These are phyloP conservation scores for Kappamyces sp. DNA, from an alignment of 192 early-diverging fungal species.

Conservation along the genomic window DNA sequence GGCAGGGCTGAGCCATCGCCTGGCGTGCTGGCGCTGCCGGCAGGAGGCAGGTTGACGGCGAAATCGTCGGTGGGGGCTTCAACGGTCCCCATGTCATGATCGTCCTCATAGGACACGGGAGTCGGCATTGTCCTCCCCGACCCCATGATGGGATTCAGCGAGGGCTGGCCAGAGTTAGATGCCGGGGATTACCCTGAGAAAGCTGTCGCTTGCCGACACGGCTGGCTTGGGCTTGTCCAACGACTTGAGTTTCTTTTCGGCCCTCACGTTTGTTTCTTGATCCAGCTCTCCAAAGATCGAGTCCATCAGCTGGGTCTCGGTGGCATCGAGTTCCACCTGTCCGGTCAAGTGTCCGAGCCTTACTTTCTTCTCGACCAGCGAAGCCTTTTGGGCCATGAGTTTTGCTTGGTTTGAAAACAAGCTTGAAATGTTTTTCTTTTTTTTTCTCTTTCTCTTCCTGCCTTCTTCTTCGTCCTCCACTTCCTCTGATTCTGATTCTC, in stretches of 20 bases:
- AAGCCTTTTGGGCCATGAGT: constrained; percentile 10
- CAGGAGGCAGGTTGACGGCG: too few relatives aligned
- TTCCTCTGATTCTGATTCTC: constrained; percentile 45
- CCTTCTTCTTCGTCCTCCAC: constrained; percentile 28
- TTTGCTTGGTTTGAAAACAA: constrained; percentile 35
- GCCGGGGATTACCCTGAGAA: background rate
- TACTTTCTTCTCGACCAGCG: background rate
- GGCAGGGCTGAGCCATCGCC: too few relatives aligned
- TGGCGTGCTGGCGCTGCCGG: too few relatives aligned
- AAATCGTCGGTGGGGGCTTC: too few relatives aligned
- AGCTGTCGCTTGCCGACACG: background rate
- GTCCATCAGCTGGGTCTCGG: constrained; percentile 27
- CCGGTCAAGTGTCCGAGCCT: constrained; percentile 13
- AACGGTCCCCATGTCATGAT: too few relatives aligned
- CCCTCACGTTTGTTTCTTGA: constrained; percentile 18
- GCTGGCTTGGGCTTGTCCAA: background rate
- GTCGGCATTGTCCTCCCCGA: background rate
- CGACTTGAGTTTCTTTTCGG: constrained; percentile 9
- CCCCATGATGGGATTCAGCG: background rate
- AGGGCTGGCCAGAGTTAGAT: background rate
- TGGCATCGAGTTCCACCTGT: constrained; percentile 21
- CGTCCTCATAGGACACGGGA: background rate
- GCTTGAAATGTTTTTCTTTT: constrained; percentile 25
- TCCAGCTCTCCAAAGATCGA: constrained; percentile 37
- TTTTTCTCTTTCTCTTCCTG: constrained; percentile 28